Base-by-base conservation (phyloP, 192 early-diverging fungal species). In the Neocallimastix lanati region DNA sequence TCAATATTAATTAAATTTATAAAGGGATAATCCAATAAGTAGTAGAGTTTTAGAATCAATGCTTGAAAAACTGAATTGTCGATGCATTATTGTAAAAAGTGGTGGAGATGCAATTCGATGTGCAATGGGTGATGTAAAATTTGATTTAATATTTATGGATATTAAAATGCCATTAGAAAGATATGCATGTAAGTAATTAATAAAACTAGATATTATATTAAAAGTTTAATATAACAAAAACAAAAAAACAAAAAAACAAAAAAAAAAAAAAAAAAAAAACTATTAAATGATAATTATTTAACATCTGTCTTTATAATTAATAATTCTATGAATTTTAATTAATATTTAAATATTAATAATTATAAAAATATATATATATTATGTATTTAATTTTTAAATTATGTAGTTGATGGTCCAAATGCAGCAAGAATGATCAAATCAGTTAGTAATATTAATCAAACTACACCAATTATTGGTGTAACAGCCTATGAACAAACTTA, bases 391-490 rank as follows among this genome's bases (percentile, higher is more conserved):
- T n/a, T n/a, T n/a, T n/a, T 33, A 33, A 6, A 6, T 33, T 33
- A 6, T 33, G 11, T 85, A 93, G 95, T 98, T 79, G 94, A 94
- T 83, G 96, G 95, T 35, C 94, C 96, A 77, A 91, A 90, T 33
- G 96, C 95, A 2, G 89, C 95, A 0, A 90, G 94, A 30, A 97
- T 98, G 95, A 95, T 98, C 79, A 96, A 96, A 86, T 93, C 93
- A 14, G 95, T 94, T 2, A 93, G 90, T 76, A 96, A 95, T 82
- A 87, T 92, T 29, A 98, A 98, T 86, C 88, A 88, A 30, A 81
- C 85, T 11, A 97, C 95, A 2, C 94, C 95, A 12, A 92, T 98
- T 29, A 86, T 98, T 80, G 91, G 89, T 0, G 87, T 93, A 29
- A 93, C 93, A 4, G 93, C 94, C 0, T 95, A 94, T 80, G 93